These are phyloP conservation scores for Daucus carota DNA, from an alignment of 129 eudicot species.

Conservation along the genomic window DH1_v3.0 NC_030388.2:7691001-7691500, in stretches of 20 bases:
- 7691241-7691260: not conserved
- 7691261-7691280: not conserved
- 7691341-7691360: not conserved
- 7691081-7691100: not conserved
- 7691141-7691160: not conserved
- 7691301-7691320: not conserved
- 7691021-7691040: not conserved
- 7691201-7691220: not conserved
- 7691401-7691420: not conserved
- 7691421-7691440: not conserved
- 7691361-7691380: not conserved
- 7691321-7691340: not conserved
- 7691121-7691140: not conserved
- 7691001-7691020: not conserved
- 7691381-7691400: not conserved
- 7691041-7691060: not conserved
- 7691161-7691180: not conserved
- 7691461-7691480: not conserved
- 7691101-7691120: not conserved
- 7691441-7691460: slow-evolving; percentile 4
- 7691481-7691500: not conserved
- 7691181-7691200: not conserved
- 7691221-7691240: not conserved
- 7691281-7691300: not conserved
- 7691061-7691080: not conserved